Percentiles rank a stretch among this genome's conserved stretches.
These are phyloP conservation scores for Botrytis tulipae DNA, from an alignment of 2,329 filamentous ascomycete genomes.

Conservation along the genomic window DNA sequence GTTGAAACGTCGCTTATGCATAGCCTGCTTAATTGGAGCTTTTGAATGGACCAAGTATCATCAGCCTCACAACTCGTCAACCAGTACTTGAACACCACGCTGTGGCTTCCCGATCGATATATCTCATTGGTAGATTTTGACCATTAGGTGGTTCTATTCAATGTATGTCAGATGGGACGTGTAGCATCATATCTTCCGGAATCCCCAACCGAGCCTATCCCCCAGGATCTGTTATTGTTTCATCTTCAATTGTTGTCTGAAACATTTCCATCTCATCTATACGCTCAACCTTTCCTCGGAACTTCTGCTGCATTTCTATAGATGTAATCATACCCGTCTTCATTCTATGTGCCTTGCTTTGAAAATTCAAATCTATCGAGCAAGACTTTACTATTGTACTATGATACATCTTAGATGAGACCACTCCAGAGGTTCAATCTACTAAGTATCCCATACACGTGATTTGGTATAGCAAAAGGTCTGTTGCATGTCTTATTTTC, in stretches of 20 bases:
- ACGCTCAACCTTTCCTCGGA: not conserved
- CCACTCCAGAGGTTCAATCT: not conserved
- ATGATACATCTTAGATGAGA: not conserved
- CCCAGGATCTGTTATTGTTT: not conserved
- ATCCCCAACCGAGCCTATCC: not conserved
- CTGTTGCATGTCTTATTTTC: not conserved
- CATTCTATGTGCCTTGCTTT: not conserved
- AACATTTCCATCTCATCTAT: not conserved
- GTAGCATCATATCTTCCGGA: not conserved
- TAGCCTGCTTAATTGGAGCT: conserved; percentile 2
- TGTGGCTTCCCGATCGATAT: conserved; percentile 1
- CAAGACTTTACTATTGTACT: not conserved
- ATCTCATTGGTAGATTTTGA: not conserved
- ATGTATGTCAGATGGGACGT: conserved; percentile 5
- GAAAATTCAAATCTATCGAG: not conserved
- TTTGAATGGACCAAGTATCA: conserved; percentile 15
- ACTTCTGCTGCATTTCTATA: not conserved
- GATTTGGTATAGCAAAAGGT: not conserved
- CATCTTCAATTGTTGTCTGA: conserved; percentile 12
- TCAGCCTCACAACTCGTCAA: not conserved
- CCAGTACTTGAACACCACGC: conserved; percentile 13
- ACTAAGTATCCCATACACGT: not conserved
- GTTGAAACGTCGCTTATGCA: conserved; percentile 14
- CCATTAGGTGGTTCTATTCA: not conserved
- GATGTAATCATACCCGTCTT: not conserved